Evolutionary conservation across 2,329 filamentous ascomycete species (phyloP).

Genomic region (Arthrobotrys megalospora): DNA sequence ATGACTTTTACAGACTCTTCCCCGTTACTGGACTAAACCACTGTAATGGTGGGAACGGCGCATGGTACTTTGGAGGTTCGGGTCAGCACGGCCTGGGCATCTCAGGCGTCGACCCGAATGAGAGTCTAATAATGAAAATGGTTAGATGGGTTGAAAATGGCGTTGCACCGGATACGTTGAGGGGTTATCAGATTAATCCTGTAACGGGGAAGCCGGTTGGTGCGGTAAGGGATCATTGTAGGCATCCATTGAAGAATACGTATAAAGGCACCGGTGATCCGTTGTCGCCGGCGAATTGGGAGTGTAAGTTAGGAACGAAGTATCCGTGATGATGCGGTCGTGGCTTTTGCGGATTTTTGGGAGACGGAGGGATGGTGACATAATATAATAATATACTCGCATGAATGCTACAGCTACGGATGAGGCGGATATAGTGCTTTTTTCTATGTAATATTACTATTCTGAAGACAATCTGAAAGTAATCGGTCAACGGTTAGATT

Average conservation of each 20-base stretch:
- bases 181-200: conserved; percentile 43
- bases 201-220: not conserved
- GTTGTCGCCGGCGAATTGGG: conserved; percentile 20
- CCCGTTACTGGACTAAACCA: conserved; percentile 66
- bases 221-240: conserved; percentile 41
- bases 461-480: not conserved
- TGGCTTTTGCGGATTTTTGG: not conserved
- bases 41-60: conserved; percentile 65
- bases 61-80: conserved; percentile 46
- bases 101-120: conserved; percentile 4
- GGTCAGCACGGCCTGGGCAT: conserved; percentile 23
- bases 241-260: conserved; percentile 30
- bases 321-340: conserved; percentile 15
- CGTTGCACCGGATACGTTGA: conserved; percentile 65
- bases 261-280: conserved; percentile 52
- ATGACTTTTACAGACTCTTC: conserved; percentile 66
- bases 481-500: not conserved
- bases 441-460: not conserved
- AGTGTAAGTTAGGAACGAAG: conserved; percentile 29
- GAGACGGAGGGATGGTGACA: not conserved
- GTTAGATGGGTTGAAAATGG: conserved; percentile 71
- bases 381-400: conserved; percentile 2
- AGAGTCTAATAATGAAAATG: conserved; percentile 68
- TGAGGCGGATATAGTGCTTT: conserved; percentile 1
- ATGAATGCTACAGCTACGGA: not conserved